Evolutionary conservation across 2,329 filamentous ascomycete genomes (phyloP), one percentile per base, ranked within the genome.

Genomic region (Zymoseptoria ardabiliae): DNA sequence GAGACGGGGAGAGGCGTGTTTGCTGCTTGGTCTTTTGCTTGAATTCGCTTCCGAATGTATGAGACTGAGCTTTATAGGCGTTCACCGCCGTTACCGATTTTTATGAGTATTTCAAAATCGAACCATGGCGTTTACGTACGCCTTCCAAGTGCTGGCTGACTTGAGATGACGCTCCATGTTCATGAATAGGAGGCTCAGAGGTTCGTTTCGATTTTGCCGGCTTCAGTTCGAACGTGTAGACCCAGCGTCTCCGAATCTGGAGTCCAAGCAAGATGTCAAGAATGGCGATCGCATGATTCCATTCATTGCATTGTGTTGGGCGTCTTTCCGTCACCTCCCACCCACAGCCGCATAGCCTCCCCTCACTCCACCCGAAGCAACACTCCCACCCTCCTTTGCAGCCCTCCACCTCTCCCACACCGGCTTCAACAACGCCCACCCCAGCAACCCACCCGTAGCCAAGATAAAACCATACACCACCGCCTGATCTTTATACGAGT

Each of bases 401-500:
- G 13, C 13, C 21, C 59, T 61, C 63, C 60, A 65, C 19, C 58
- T 78, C 65, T 81, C 77, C 25, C 84, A 76, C 78, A 80, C 86
- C 1, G 85, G 85, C 69, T 82, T 80, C 17, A 85, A 69, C 5
- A 78, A 77, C 2, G 85, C 85, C 79, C 84, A 88, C 1, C 76
- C 75, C 63, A 88, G 72, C 63, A 88, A 69, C 4, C 82, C 81
- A 8, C 81, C 78, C 2, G 85, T 88, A 28, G 83, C 82, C 60
- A 84, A 75, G 50, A 88, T 85, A 69, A 88, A 88, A 23, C 86
- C 80, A 60, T 84, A 82, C 1, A 88, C 85, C 2, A 88, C 82
- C 1, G 82, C 79, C 69, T 86, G 78, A 65, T 88, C 85, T 69
- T 88, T 88, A 19, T 80, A 77, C n/a, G 84, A 86, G 70, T 88